Base-by-base conservation (phyloP, 2,329 filamentous ascomycete genomes). In the Albophoma yamanashiensis region DNA sequence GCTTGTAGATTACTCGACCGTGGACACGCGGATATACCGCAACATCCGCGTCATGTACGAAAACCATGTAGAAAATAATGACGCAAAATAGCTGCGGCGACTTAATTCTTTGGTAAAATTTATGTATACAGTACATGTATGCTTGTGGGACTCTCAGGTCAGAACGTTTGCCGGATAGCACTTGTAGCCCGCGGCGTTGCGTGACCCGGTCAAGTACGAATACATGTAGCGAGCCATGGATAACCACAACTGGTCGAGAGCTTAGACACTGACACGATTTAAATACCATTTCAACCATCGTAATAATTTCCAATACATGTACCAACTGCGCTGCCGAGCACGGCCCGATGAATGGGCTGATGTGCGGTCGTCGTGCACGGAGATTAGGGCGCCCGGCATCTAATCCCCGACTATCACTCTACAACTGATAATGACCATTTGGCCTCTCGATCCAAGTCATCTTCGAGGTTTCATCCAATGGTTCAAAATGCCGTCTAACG, bases 401-500 rank as follows among this genome's bases (percentile, higher is more conserved):
- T 47, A 47, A 47, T n/a, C 36, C n/a, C 45, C 45, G 25, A 9
- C 31, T 27, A 20, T 6, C 4, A 9, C n/a, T 17, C 47, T 15
- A 50, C 15, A 38, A 36, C 34, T 36, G 34, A 36, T 36, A 11
- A 25, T 47, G n/a, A 14, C 36, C 8, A 12, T 4, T 22, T 45
- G 42, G 11, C 22, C 20, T 43, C 40, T 43, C 40, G 40, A n/a
- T 20, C 40, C 20, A 43, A 43, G 2, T 22, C 4, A 45, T 25
- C 53, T 17, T 39, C 34, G 4, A 22, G 11, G 6, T 22, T 34
- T 12, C 47, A 9, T 34, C 12, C 47, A 31, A 11, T 11, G 4
- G n/a, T 8, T 8, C 25, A 34, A 43, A 36, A 61, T 61, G 60
- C 60, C 60, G 34, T 50, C 58, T 39, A 61, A 58, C 38, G 53